A percentile compares a stretch with the other conserved stretches of the same genome.
phyloP scores from a whole-genome alignment of 495 filamentous ascomycete species.

The Neurospora discreta region DNA sequence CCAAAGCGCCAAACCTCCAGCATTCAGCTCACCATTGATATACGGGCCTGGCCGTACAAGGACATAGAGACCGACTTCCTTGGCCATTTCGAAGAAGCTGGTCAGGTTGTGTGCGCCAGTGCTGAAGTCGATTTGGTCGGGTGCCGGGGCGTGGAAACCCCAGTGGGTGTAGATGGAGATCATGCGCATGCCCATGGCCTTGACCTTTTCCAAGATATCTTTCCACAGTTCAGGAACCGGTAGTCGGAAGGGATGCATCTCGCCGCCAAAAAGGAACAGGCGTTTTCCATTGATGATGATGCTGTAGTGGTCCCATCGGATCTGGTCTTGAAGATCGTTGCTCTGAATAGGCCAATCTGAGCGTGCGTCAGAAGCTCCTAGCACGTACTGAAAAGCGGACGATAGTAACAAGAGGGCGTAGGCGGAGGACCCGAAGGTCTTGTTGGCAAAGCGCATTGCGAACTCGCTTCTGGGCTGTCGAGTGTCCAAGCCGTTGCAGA shows the following conservation, averaged over 20 bases:
- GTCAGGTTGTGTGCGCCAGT: conserved; percentile 44
- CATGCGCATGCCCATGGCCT: conserved; percentile 40
- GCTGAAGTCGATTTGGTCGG: conserved; percentile 43
- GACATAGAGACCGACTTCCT: conserved; percentile 46
- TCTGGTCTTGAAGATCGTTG: conserved; percentile 38
- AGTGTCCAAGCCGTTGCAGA: background rate
- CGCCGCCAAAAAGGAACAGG: conserved; percentile 45
- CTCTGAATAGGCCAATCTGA: conserved; percentile 36
- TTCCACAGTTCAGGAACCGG: conserved; percentile 42
- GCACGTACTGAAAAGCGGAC: background rate
- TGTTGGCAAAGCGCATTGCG: background rate
- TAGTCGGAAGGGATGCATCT: conserved; percentile 20
- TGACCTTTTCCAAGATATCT: conserved; percentile 50
- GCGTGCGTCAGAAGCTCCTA: background rate
- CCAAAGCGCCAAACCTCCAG: conserved; percentile 51
- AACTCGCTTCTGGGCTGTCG: background rate
- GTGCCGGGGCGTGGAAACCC: conserved; percentile 43
- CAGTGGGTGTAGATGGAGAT: conserved; percentile 48
- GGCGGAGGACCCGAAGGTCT: background rate
- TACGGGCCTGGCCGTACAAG: conserved; percentile 52
- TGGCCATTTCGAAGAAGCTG: conserved; percentile 43
- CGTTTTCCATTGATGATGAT: conserved; percentile 45
- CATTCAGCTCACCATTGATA: conserved; percentile 47
- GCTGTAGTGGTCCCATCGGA: conserved; percentile 51
- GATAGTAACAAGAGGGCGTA: background rate